Evolutionary conservation across 1,139 yeast species (phyloP).

Genomic region (Candida sp.): DNA sequence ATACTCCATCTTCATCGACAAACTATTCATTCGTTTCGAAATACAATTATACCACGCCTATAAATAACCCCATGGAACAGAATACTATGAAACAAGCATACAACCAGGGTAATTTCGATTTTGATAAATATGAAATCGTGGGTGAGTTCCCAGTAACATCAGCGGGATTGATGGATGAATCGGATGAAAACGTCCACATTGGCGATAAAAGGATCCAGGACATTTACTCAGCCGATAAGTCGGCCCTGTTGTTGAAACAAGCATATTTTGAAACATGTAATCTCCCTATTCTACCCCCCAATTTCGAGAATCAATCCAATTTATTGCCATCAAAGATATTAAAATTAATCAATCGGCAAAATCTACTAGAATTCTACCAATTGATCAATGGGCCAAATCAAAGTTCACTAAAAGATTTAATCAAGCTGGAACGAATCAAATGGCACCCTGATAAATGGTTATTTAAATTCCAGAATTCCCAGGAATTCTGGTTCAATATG

Average conservation of each 20-base stretch:
- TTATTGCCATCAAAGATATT: slow-evolving; percentile 13
- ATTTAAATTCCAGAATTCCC: slow-evolving; percentile 11
- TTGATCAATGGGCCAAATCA: slow-evolving; percentile 14
- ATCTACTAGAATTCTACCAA: slow-evolving; percentile 24
- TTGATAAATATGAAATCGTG: slow-evolving; percentile 24
- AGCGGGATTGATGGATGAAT: slow-evolving; percentile 37
- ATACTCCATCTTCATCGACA: slow-evolving; percentile 2
- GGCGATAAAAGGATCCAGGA: slow-evolving; percentile 42
- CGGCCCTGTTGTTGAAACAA: slow-evolving; percentile 6
- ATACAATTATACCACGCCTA: slow-evolving; percentile 18
- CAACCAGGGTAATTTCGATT: slow-evolving; percentile 1
- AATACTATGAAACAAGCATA: background rate
- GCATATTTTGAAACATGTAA: slow-evolving; percentile 12
- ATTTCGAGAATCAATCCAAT: slow-evolving; percentile 7
- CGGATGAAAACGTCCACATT: slow-evolving; percentile 27
- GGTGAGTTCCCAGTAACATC: slow-evolving; percentile 35
- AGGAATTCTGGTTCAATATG: slow-evolving; percentile 12
- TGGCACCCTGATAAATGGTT: slow-evolving; percentile 73
- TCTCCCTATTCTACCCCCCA: slow-evolving; percentile 19
- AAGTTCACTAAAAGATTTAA: slow-evolving; percentile 16
- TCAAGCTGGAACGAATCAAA: slow-evolving; percentile 50
- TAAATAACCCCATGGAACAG: slow-evolving; percentile 5
- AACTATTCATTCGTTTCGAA: background rate
- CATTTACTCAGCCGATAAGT: slow-evolving; percentile 23
- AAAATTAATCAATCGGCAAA: slow-evolving; percentile 16